phyloP scores from a whole-genome alignment of 306 rosid genomes.

The Sindora glabra region DNA sequence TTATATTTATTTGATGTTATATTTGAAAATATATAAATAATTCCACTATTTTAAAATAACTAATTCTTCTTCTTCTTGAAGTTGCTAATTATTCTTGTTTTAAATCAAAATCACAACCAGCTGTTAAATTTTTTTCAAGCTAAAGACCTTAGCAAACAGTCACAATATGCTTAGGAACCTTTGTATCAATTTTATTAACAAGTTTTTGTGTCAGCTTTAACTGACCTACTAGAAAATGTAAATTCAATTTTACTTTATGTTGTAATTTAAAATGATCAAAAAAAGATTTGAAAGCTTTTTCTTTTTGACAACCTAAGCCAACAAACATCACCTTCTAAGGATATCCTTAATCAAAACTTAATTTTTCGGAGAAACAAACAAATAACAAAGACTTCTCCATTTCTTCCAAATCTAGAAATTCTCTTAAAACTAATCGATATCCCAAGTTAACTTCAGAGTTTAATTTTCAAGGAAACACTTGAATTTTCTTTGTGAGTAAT shows the following conservation, averaged over 20 bases:
- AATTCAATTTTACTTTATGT: not conserved
- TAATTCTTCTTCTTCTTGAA: not conserved
- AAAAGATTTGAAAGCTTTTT: not conserved
- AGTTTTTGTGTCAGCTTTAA: not conserved
- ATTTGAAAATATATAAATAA: no score
- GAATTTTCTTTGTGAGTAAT: not conserved
- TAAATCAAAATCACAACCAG: slow-evolving; percentile 6
- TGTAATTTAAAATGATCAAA: not conserved
- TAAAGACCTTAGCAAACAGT: not conserved
- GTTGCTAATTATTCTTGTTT: slow-evolving; percentile 8
- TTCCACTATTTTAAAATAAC: no score
- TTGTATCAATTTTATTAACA: not conserved
- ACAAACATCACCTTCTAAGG: not conserved
- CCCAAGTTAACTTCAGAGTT: slow-evolving; percentile 1
- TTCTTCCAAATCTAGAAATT: not conserved
- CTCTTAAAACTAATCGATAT: not conserved
- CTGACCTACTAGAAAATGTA: not conserved
- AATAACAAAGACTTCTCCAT: not conserved
- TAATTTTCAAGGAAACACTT: not conserved
- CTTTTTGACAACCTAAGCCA: slow-evolving; percentile 4
- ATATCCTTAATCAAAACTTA: not conserved
- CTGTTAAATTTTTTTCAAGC: not conserved
- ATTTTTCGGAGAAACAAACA: slow-evolving; percentile 21
- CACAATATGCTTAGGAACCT: not conserved
- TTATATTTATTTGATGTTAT: no score